Base-by-base conservation (phyloP, 106 monocot species). In the Dactylorhiza incarnata region DNA sequence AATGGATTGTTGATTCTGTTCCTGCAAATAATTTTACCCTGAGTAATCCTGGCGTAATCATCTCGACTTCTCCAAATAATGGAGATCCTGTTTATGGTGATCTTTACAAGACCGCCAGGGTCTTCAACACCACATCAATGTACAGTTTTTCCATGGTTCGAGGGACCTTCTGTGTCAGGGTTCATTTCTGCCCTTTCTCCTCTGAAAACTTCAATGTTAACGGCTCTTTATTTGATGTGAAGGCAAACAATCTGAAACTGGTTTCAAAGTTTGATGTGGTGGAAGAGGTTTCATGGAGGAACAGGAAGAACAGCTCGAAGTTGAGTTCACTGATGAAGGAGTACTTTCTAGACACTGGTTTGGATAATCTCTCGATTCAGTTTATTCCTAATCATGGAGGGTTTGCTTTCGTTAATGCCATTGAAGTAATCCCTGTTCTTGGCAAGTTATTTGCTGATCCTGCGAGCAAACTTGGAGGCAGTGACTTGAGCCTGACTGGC, bases 401-500 rank as follows among this genome's bases (percentile, higher is more conserved):
- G 2, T 82, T 88, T 81, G 94, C 90, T 12, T 88, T 86, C 63
- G 62, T 94, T 17, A 94, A 88, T 81, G 94, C 90, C 20, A 85
- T 94, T 16, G 94, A 94, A 78, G 44, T 90, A 0, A 62, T 94
- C 13, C 90, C 88, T 3, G 49, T 83, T n/a, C 50, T 66, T 4
- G 76, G 82, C 56, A 45, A 71, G n/a, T 29, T 29, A 29, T 82
- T 87, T 48, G 52, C 49, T 50, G 77, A 84, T 14, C 73, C 76
- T 6, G 77, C 70, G 8, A 81, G 13, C 17, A 84, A 65, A 73
- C 86, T 86, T 7, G 84, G 79, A 12, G 47, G 80, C 56, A 63
- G 26, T 49, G 74, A 77, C 15, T 22, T 77, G 43, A 67, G 55
- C 72, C 78, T 82, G 74, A 49, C 14, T 5, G 81, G 78, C 24